These are phyloP conservation scores for Cylindrotheca closterium DNA, from an alignment of 108 stramenopile species.

Conservation along the genomic window DNA sequence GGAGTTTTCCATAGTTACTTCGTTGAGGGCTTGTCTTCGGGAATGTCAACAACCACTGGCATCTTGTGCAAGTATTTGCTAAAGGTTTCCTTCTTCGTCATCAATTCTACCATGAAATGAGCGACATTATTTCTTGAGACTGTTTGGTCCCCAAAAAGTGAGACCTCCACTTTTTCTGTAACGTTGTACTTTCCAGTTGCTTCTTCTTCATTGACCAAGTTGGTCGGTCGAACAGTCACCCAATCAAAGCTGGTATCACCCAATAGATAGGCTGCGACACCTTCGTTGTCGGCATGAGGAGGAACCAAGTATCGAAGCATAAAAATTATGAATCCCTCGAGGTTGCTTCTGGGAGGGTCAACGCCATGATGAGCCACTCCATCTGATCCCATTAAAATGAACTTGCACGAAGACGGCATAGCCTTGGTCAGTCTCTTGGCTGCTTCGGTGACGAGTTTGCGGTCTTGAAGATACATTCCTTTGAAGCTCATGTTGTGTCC, in stretches of 20 bases:
- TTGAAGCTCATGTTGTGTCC: constrained; percentile 30
- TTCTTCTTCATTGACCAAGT: constrained; percentile 46
- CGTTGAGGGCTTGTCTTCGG: too few species aligned
- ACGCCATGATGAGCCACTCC: constrained; percentile 54
- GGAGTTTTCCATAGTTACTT: too few species aligned
- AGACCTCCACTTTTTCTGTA: constrained; percentile 15
- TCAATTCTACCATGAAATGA: constrained; percentile 8
- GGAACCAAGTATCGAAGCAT: constrained; percentile 46
- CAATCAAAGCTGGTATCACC: constrained; percentile 20
- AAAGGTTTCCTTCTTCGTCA: not conserved
- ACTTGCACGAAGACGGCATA: constrained; percentile 17
- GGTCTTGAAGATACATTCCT: constrained; percentile 15
- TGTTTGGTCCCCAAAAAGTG: constrained; percentile 17
- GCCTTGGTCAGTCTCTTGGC: constrained; percentile 25
- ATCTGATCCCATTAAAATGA: constrained; percentile 63
- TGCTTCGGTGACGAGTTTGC: constrained; percentile 19
- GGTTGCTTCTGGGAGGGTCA: constrained; percentile 14
- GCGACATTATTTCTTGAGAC: not conserved
- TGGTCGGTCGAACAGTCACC: constrained; percentile 59
- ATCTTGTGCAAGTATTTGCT: constrained; percentile 22
- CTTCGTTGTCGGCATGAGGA: constrained; percentile 68
- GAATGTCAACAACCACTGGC: constrained; percentile 40
- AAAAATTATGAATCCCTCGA: constrained; percentile 33
- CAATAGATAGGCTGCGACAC: constrained; percentile 39
- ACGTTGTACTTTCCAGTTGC: constrained; percentile 2